Percentiles rank a stretch among this genome's conserved stretches.
Evolutionary conservation across 1,284 basidiomycete species (phyloP).

Genomic region (Coriolopsis trogii): DNA sequence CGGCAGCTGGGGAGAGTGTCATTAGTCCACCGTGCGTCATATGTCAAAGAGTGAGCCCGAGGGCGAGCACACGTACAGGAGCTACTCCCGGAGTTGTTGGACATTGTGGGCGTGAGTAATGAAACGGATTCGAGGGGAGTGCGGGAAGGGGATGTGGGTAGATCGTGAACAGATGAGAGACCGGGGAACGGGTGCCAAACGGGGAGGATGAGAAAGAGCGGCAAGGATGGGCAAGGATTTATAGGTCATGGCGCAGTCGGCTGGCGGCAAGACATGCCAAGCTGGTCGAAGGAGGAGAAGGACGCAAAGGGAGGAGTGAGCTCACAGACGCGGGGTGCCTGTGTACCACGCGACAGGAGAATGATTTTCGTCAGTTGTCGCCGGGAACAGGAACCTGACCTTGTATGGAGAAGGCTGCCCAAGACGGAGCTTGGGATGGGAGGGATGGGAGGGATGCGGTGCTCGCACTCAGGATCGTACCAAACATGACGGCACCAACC

Average conservation of each 20-base stretch:
- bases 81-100: constrained; percentile 6
- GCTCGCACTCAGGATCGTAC: constrained; percentile 6
- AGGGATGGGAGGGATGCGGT: no score
- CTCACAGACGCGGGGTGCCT: no score
- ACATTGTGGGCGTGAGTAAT: constrained; percentile 3
- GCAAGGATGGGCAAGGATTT: constrained; percentile 10
- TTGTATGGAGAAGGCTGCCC: constrained; percentile 1
- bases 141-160: neutral
- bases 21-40: no score
- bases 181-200: constrained; percentile 1
- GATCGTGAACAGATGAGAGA: neutral
- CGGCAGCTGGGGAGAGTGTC: neutral
- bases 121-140: neutral
- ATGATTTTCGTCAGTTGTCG: constrained; percentile 16
- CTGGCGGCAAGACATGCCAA: neutral
- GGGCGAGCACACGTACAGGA: constrained; percentile 3
- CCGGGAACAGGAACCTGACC: neutral
- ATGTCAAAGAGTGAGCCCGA: neutral
- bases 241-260: constrained; percentile 11
- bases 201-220: constrained; percentile 12
- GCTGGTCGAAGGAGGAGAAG: constrained; percentile 4
- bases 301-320: no score
- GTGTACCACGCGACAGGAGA: constrained; percentile 19
- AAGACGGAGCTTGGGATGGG: no score
- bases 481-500: constrained; percentile 11